Evolutionary conservation across 108 stramenopile species (phyloP).

Genomic region (Schizochytrium sp.): DNA sequence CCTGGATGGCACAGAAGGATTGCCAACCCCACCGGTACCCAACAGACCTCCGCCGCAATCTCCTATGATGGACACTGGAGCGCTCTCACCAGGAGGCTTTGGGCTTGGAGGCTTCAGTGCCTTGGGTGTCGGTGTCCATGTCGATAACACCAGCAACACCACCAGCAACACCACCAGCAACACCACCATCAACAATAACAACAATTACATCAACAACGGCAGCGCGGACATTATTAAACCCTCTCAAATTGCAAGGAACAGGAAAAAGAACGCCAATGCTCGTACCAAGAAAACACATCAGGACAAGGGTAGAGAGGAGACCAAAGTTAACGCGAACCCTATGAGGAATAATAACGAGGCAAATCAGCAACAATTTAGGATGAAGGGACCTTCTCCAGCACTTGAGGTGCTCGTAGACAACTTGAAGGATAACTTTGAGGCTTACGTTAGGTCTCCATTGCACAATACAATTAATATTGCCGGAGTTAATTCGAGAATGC

Average conservation of each 20-base stretch:
- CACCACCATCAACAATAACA: not conserved
- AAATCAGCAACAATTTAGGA: no score
- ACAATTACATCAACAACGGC: not conserved
- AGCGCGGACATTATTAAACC: not conserved
- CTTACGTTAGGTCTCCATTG: no score
- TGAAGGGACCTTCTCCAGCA: no score
- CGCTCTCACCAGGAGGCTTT: not conserved
- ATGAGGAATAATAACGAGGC: no score
- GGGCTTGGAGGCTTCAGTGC: constrained; percentile 3
- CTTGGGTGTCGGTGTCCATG: not conserved
- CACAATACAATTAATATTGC: no score
- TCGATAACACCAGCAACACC: not conserved
- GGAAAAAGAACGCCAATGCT: no score
- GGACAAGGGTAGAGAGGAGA: no score
- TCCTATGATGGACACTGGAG: not conserved
- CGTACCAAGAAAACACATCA: no score
- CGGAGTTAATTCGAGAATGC: no score
- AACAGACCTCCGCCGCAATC: constrained; percentile 17
- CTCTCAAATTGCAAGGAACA: not conserved
- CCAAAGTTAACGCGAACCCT: no score
- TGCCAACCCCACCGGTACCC: constrained; percentile 8
- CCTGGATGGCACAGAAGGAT: not conserved
- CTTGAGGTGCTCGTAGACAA: no score
- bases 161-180: constrained; percentile 1
- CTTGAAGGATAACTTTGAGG: no score